Base-by-base conservation (phyloP, 2,329 filamentous ascomycete genomes). In the Aureobasidium sp. region DNA sequence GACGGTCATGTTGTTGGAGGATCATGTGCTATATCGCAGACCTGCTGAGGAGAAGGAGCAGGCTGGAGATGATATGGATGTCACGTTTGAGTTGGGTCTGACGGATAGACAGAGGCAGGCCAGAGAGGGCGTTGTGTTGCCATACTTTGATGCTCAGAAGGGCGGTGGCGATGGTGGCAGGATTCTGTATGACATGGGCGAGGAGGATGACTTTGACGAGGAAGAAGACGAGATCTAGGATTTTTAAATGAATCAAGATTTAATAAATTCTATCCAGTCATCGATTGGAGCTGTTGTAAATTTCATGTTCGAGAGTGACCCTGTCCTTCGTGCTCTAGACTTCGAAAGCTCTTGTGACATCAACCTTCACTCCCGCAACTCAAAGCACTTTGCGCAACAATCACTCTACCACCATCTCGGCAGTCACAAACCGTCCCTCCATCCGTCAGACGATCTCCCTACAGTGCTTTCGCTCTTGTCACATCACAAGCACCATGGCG, bases 101-200 rank as follows among this genome's bases (percentile, higher is more conserved):
- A 97, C 93, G 19, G 93, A 96, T 63, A 91, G 94, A 77, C 94
- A 99, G 77, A 83, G 89, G 68, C 81, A 82, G 66, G 93, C 96
- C 56, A 80, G 94, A 29, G 93, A 97, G 69, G 90, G 89, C 0
- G 90, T 99, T 9, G 89, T 97, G 44, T 73, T 97, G 73, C 94
- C 94, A 17, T 97, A 99, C 73, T 97, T 95, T 75, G 94, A 99
- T 78, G 94, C 94, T 27, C 94, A 99, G 80, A 90, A 85, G 59
- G 83, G 82, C 5, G 78, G 84, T 0, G 92, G 92, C 0, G 91
- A 96, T 69, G 93, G 94, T 5, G 94, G 94, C 0, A 82, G 93
- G 64, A 99, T 99, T 66, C 72, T 99, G 70, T 99, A 99, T 73
- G 93, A 97, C 68, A 96, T 97, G 89, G 93, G 92, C 1, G 84